Evolutionary conservation across 345 rosid species (phyloP), one percentile per base, ranked within the genome.

Genomic region (Camelina hispida): DNA sequence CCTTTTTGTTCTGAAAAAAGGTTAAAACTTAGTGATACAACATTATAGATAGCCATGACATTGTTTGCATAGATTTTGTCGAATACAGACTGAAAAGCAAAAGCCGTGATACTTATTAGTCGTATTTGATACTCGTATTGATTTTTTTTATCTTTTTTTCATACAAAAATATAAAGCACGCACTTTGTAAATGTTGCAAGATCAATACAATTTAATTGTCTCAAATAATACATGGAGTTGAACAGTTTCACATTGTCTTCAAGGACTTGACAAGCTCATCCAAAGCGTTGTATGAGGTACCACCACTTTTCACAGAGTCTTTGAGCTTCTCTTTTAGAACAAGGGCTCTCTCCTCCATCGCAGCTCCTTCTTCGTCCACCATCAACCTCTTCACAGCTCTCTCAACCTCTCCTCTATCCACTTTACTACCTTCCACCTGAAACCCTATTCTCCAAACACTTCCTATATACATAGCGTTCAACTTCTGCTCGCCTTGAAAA

Each of bases 401-500:
- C 64, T 60, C 47, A 1, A 60, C 47, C 2, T 0, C 28, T 35
- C 16, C 17, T 61, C 78, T 66, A 12, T 73, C 47, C 6, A 68
- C 22, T 12, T 23, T 32, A 52, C 51, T 32, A 52, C 51, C 54
- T 35, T 59, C 69, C 13, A 66, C n/a, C 40, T 34, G 54, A 42
- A 74, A 12, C 54, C 78, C 82, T 5, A 61, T 17, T 10, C 20
- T 66, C 84, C 77, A 74, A 3, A 59, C 62, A 12, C 62, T 62
- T 20, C 66, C 72, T 17, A 71, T 11, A 32, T 61, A 55, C 56
- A 46, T 62, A 9, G 80, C 78, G 14, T 71, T 78, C 56, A 75
- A 54, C 56, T 55, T 61, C 22, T 78, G 84, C 47, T 81, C 84
- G 1, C 75, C 80, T 1, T 12, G 46, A 56, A 46, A 61, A 16